phyloP scores from a whole-genome alignment of 1,284 basidiomycete genomes.

The Moesziomyces parantarcticus region DNA sequence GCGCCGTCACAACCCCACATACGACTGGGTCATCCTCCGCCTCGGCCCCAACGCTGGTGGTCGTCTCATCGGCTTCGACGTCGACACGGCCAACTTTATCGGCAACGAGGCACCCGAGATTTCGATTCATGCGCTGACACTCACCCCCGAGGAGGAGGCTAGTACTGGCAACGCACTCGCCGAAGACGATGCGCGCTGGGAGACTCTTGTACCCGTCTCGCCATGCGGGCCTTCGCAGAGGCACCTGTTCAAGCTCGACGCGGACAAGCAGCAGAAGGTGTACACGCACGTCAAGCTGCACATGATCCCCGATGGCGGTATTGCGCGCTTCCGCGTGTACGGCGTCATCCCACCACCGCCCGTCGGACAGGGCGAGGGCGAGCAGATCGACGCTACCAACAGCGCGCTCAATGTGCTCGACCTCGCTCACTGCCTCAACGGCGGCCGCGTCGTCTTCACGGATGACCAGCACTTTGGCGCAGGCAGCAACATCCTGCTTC shows the following conservation, averaged over 20 bases:
- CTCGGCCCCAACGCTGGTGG: slow-evolving; percentile 80
- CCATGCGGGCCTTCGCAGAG: slow-evolving; percentile 78
- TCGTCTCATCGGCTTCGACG: slow-evolving; percentile 82
- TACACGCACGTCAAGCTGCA: slow-evolving; percentile 89
- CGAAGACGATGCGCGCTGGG: slow-evolving; percentile 62
- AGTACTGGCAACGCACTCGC: slow-evolving; percentile 39
- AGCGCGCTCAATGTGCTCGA: slow-evolving; percentile 73
- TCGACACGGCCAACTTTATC: slow-evolving; percentile 95
- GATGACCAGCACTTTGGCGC: slow-evolving; percentile 93
- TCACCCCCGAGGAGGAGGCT: slow-evolving; percentile 45
- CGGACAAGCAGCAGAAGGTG: slow-evolving; percentile 56
- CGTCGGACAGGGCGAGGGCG: slow-evolving; percentile 67
- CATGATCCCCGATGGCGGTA: slow-evolving; percentile 95
- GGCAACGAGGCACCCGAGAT: slow-evolving; percentile 79
- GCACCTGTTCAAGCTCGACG: slow-evolving; percentile 81
- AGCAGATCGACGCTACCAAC: slow-evolving; percentile 60
- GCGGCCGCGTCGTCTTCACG: slow-evolving; percentile 80
- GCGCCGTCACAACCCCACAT: slow-evolving; percentile 84
- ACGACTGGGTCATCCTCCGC: slow-evolving; percentile 93
- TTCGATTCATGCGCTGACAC: slow-evolving; percentile 49
- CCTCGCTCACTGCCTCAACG: slow-evolving; percentile 88
- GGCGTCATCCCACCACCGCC: slow-evolving; percentile 59
- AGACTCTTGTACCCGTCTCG: slow-evolving; percentile 49
- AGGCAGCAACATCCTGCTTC: slow-evolving; percentile 88
- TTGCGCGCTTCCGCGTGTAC: slow-evolving; percentile 69